Evolutionary conservation across 306 rosid genomes (phyloP).

Genomic region (Dicorynia guianensis): DNA sequence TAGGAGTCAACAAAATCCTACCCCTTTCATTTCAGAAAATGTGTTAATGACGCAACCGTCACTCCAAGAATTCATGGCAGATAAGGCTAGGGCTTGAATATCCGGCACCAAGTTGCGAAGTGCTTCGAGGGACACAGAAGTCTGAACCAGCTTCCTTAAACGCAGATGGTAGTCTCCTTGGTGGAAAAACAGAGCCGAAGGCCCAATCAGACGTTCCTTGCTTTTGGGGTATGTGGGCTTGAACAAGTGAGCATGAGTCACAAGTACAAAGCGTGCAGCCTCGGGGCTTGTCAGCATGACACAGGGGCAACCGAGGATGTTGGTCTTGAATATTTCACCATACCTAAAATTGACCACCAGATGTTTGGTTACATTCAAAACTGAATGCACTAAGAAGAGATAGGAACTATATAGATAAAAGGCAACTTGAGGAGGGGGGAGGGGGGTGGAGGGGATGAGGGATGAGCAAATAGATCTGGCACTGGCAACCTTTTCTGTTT

Average conservation of each 20-base stretch:
- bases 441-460: background rate
- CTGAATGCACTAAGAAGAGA: background rate
- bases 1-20: background rate
- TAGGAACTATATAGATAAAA: background rate
- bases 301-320: conserved; percentile 80
- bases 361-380: conserved; percentile 15
- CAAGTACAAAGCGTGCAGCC: conserved; percentile 80
- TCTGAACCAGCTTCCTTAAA: conserved; percentile 76
- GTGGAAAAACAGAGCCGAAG: conserved; percentile 83
- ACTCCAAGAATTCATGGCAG: conserved; percentile 59
- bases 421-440: no score
- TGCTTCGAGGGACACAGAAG: conserved; percentile 57
- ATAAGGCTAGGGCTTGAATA: conserved; percentile 61
- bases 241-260: conserved; percentile 82
- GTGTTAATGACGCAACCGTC: conserved; percentile 60
- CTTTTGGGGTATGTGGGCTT: conserved; percentile 88
- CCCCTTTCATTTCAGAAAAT: conserved; percentile 81
- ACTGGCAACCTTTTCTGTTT: conserved; percentile 71
- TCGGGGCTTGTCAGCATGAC: conserved; percentile 92
- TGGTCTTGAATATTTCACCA: conserved; percentile 90
- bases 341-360: conserved; percentile 55
- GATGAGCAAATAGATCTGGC: background rate
- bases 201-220: conserved; percentile 87
- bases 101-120: conserved; percentile 64
- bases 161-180: conserved; percentile 71